These are phyloP conservation scores for Dipteronia sinensis DNA, from an alignment of 345 rosid species.

Conservation along the genomic window DNA sequence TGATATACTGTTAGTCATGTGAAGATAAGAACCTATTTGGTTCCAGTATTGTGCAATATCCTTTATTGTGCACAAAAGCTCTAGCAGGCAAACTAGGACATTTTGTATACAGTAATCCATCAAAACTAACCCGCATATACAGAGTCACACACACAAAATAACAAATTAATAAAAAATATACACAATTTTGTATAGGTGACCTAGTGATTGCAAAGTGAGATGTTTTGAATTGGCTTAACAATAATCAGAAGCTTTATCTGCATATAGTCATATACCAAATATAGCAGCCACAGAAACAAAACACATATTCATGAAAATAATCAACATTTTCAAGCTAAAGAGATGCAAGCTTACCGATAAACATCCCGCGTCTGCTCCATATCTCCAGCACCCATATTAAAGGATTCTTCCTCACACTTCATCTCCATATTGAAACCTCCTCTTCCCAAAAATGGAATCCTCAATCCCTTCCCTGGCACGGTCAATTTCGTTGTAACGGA, in stretches of 20 bases:
- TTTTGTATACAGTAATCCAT: background rate
- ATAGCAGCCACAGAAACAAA: background rate
- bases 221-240: background rate
- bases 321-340: background rate
- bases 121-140: background rate
- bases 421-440: slow-evolving; percentile 88
- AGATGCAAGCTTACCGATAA: slow-evolving; percentile 48
- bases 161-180: background rate
- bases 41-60: background rate
- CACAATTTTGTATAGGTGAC: background rate
- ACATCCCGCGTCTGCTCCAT: slow-evolving; percentile 72
- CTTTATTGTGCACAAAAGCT: background rate
- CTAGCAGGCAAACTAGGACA: background rate
- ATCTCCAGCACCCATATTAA: slow-evolving; percentile 72
- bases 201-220: background rate
- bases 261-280: slow-evolving; percentile 12
- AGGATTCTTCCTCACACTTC: slow-evolving; percentile 87
- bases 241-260: background rate
- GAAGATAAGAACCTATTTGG: background rate
- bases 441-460: slow-evolving; percentile 86
- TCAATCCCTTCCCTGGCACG: slow-evolving; percentile 94
- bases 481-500: too few relatives aligned
- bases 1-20: background rate
- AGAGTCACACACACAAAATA: background rate
- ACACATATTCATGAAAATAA: background rate